Evolutionary conservation across 306 rosid species (phyloP).

Genomic region (Boehmeria nivea): DNA sequence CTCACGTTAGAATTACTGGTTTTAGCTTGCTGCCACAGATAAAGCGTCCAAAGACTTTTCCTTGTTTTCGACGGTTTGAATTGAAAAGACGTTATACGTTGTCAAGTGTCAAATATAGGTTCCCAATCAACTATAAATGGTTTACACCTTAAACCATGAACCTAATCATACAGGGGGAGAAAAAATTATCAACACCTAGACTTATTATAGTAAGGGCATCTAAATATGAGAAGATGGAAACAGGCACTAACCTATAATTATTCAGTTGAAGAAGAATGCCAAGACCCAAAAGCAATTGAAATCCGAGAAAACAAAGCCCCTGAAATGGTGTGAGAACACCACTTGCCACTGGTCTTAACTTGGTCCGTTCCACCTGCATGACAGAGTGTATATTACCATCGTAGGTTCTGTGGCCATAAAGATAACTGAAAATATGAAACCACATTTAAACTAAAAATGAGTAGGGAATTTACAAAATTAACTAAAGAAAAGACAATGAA

Average conservation of each 20-base stretch:
- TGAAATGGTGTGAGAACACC: conserved; percentile 80
- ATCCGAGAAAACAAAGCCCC: conserved; percentile 82
- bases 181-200: not conserved
- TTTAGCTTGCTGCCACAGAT: too few relatives aligned
- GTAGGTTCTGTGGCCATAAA: too few relatives aligned
- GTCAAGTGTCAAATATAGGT: too few relatives aligned
- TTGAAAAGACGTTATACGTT: too few relatives aligned
- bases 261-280: conserved; percentile 81
- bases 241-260: conserved; percentile 60
- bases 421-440: not conserved
- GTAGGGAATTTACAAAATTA: not conserved
- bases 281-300: conserved; percentile 82
- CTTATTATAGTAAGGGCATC: conserved; percentile 2
- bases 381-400: conserved; percentile 13
- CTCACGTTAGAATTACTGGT: too few relatives aligned
- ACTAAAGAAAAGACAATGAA: too few relatives aligned
- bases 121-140: too few relatives aligned
- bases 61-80: too few relatives aligned
- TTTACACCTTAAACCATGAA: too few relatives aligned
- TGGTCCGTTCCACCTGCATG: conserved; percentile 88
- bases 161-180: too few relatives aligned
- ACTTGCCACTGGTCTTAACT: conserved; percentile 83
- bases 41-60: too few relatives aligned
- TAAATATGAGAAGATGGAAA: conserved; percentile 3
- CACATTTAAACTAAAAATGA: not conserved